Conservation (phyloP, 805 yeast genomes). For the Yamadazyma philogaea region DNA sequence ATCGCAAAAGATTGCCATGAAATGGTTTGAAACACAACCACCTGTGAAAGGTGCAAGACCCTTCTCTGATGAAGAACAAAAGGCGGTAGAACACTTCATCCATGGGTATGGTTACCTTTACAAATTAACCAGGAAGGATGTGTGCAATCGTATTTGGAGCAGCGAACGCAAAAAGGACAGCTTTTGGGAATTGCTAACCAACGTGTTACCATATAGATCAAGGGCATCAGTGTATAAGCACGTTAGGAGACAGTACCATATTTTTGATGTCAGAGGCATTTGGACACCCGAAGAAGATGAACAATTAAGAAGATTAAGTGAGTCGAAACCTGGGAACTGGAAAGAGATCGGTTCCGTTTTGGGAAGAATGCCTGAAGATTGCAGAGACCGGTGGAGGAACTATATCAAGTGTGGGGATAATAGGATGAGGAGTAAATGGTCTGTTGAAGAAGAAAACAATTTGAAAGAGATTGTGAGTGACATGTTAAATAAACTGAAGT, state of each 20-base stretch:
- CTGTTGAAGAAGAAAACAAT: constrained; percentile 62
- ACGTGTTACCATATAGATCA: constrained; percentile 79
- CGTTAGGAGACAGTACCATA: constrained; percentile 84
- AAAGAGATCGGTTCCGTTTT: constrained; percentile 72
- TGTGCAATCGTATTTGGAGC: constrained; percentile 86
- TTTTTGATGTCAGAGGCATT: constrained; percentile 82
- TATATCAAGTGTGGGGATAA: constrained; percentile 86
- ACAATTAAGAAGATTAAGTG: constrained; percentile 57
- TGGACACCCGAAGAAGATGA: constrained; percentile 86
- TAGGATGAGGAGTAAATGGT: constrained; percentile 79
- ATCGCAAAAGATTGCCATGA: constrained; percentile 31
- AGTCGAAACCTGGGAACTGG: constrained; percentile 81
- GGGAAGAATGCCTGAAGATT: constrained; percentile 97
- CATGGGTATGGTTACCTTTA: constrained; percentile 63
- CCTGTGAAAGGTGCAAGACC: constrained; percentile 33
- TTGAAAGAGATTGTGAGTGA: constrained; percentile 38
- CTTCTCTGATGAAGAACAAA: constrained; percentile 64
- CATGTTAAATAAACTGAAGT: constrained; percentile 16
- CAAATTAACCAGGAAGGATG: constrained; percentile 59
- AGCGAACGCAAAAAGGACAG: constrained; percentile 80
- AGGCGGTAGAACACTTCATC: constrained; percentile 71
- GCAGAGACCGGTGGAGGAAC: constrained; percentile 95
- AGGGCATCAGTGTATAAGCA: constrained; percentile 91
- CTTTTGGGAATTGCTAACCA: constrained; percentile 82
- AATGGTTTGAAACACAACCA: constrained; percentile 34